Evolutionary conservation across 495 filamentous ascomycete genomes (phyloP).

Genomic region (Penicillium cosmopolitanum): DNA sequence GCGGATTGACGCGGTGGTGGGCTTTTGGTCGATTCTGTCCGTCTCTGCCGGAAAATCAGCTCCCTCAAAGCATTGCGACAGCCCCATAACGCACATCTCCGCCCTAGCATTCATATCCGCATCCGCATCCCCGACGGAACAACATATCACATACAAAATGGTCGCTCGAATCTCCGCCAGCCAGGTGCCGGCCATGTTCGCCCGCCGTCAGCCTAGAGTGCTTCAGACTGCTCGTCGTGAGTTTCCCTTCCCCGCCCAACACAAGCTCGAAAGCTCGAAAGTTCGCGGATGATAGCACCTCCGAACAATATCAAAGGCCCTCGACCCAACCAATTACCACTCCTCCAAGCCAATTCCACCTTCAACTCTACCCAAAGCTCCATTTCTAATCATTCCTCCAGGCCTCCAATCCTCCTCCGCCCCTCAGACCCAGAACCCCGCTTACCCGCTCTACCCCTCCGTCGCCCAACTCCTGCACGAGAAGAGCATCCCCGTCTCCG

Average conservation of each 20-base stretch:
- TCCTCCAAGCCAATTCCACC: background rate
- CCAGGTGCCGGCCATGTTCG: constrained; percentile 44
- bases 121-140: constrained; percentile 11
- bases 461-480: constrained; percentile 79
- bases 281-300: background rate
- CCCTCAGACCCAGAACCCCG: constrained; percentile 64
- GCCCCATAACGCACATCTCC: constrained; percentile 20
- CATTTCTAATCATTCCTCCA: constrained; percentile 18
- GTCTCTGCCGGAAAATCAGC: constrained; percentile 30
- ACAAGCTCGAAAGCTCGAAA: constrained; percentile 3
- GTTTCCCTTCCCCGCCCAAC: constrained; percentile 23
- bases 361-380: background rate
- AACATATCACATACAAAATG: constrained; percentile 36
- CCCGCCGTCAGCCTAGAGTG: constrained; percentile 42
- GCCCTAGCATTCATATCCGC: constrained; percentile 15
- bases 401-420: constrained; percentile 42
- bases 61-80: constrained; percentile 29
- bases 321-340: background rate
- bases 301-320: constrained; percentile 9
- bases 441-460: constrained; percentile 83
- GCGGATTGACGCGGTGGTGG: constrained; percentile 36
- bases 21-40: constrained; percentile 32
- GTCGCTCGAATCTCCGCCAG: constrained; percentile 40
- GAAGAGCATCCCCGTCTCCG: constrained; percentile 71
- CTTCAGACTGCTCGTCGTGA: constrained; percentile 43